phyloP scores from a whole-genome alignment of 2,329 filamentous ascomycete genomes.

The Anthostomella pinea region DNA sequence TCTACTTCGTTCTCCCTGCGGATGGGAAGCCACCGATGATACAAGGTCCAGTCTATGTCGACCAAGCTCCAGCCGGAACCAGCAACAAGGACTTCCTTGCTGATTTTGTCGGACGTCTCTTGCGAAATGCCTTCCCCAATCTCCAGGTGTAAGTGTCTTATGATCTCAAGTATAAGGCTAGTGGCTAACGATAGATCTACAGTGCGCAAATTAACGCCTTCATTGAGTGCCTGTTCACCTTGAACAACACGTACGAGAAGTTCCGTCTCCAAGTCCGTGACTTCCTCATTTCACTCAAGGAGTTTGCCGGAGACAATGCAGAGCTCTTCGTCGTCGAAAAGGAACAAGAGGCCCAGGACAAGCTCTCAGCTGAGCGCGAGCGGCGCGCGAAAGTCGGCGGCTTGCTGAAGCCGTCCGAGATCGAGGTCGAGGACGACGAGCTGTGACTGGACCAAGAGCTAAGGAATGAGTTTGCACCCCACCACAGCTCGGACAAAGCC shows the following conservation, averaged over 20 bases:
- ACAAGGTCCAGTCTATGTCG: slow-evolving; percentile 85
- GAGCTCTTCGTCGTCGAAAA: slow-evolving; percentile 93
- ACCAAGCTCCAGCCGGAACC: slow-evolving; percentile 79
- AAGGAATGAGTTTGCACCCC: slow-evolving; percentile 56
- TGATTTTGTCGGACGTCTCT: slow-evolving; percentile 78
- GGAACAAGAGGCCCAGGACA: slow-evolving; percentile 84
- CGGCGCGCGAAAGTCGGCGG: slow-evolving; percentile 93
- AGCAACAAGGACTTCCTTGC: slow-evolving; percentile 87
- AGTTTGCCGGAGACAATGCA: slow-evolving; percentile 92
- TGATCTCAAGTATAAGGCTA: too few relatives aligned
- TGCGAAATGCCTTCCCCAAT: slow-evolving; percentile 91
- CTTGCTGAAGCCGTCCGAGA: slow-evolving; percentile 93
- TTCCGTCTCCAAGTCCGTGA: slow-evolving; percentile 96
- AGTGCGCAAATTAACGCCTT: slow-evolving; percentile 87
- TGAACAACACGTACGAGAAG: slow-evolving; percentile 85
- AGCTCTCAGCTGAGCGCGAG: slow-evolving; percentile 84
- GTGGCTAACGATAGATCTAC: slow-evolving; percentile 37
- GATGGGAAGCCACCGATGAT: slow-evolving; percentile 75
- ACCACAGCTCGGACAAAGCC: slow-evolving; percentile 29
- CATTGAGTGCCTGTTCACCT: slow-evolving; percentile 82
- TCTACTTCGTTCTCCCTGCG: slow-evolving; percentile 83
- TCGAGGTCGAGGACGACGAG: slow-evolving; percentile 83
- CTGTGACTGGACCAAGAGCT: slow-evolving; percentile 78
- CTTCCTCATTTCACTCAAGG: slow-evolving; percentile 95
- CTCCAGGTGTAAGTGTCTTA: slow-evolving; percentile 75